Conservation (phyloP, 345 rosid species). For the Populus tremula region DNA sequence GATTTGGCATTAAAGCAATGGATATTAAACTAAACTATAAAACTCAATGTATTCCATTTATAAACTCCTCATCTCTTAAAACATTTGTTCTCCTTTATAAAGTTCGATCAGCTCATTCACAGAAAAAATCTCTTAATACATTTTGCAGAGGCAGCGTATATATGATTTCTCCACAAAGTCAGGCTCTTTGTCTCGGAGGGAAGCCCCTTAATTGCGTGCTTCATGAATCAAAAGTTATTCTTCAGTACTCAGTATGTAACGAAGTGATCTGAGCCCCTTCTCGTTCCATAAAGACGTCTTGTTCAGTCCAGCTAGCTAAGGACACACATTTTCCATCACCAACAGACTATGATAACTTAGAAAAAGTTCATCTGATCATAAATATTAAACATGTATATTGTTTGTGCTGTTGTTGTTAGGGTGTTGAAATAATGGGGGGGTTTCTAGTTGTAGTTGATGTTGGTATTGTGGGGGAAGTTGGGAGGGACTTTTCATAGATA, state of each 20-base stretch:
- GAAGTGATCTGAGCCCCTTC: not conserved
- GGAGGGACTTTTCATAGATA: conserved; percentile 37
- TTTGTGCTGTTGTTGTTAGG: not conserved
- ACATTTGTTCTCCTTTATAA: too few relatives aligned
- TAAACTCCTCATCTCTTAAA: too few relatives aligned
- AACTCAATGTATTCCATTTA: too few relatives aligned
- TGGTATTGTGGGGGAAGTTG: conserved; percentile 58
- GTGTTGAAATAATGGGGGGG: not conserved
- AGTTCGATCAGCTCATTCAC: too few relatives aligned
- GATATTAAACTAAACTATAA: too few relatives aligned
- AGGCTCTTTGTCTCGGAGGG: not conserved
- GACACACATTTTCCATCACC: not conserved
- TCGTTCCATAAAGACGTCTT: not conserved
- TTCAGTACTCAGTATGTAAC: not conserved
- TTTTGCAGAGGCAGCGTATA: too few relatives aligned
- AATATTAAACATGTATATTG: not conserved
- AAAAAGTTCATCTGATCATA: not conserved
- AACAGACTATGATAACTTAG: not conserved
- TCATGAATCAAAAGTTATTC: not conserved
- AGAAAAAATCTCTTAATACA: too few relatives aligned
- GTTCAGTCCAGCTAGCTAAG: not conserved
- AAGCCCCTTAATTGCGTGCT: not conserved
- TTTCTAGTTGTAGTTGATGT: conserved; percentile 17
- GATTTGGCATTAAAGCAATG: too few relatives aligned
- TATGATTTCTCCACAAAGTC: not conserved